Evolutionary conservation across 164 flowering plant species (phyloP), one percentile per base, ranked within the genome.

Genomic region (Saururus chinensis): DNA sequence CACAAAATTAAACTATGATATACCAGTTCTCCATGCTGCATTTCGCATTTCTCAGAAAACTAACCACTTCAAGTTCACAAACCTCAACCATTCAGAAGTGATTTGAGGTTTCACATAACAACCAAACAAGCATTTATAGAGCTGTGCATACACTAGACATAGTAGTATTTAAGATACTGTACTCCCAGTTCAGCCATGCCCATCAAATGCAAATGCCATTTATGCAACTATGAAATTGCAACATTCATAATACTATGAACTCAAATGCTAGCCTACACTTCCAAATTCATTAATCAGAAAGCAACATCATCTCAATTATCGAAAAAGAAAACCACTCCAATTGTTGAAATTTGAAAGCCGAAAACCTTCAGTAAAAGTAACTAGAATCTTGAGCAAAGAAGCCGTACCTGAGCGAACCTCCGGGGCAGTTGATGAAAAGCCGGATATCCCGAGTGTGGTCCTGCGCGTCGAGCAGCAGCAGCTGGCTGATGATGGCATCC

Each of bases 381-480:
- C 11, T 17, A 0, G 11, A 45, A 45, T 45, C 17, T 7, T 0
- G 16, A 45, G 14, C 14, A 5, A 24, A n/a, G 22, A 64, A 53
- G 53, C 11, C 61, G 16, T 51, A 87, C 97, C 96, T 91, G 26
- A 88, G 74, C 13, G 95, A 82, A 16, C 98, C 98, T 42, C 98
- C 98, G 48, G 91, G 78, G 9, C 87, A 89, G 61, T 89, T 89
- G 57, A 92, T 78, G 67, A 92, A 88, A 56, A 92, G 84, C 21
- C 83, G 72, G 57, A 92, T 92, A 72, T 89, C 96, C 67, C 82
- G 83, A 14, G 75, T 81, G 7, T 83, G 84, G 68, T 92, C 96
- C 61, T 82, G 82, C 64, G 92, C 91, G 55, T 92, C 98, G 72
- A 92, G 65, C 57, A 92, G 61, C 58, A 92, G 68, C 71, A 92